A percentile compares a stretch with the other conserved stretches of the same genome.
These are phyloP conservation scores for Colletotrichum gigasporum DNA, from an alignment of 2,329 filamentous ascomycete genomes.

Conservation along the genomic window DNA sequence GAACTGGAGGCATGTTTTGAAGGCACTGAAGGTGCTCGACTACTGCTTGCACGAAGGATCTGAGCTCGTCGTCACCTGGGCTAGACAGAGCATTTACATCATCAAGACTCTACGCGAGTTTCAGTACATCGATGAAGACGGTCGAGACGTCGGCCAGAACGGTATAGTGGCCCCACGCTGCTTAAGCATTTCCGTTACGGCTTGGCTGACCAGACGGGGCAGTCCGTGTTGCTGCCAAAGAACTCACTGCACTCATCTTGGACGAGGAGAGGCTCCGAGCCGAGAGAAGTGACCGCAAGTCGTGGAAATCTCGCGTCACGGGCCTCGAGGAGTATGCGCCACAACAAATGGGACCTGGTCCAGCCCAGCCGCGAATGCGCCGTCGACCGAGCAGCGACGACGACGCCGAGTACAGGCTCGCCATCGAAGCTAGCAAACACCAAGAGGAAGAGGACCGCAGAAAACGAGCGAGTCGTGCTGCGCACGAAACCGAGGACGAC, in stretches of 20 bases:
- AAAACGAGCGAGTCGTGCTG: conserved; percentile 72
- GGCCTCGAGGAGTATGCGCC: conserved; percentile 85
- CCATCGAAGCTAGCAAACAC: conserved; percentile 92
- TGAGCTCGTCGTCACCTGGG: conserved; percentile 96
- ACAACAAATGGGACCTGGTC: conserved; percentile 46
- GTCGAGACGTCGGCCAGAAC: conserved; percentile 94
- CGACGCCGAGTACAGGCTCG: conserved; percentile 88
- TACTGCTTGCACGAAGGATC: conserved; percentile 98
- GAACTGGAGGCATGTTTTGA: conserved; percentile 98
- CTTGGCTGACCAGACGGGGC: conserved; percentile 39
- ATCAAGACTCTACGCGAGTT: conserved; percentile 99
- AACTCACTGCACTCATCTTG: conserved; percentile 88
- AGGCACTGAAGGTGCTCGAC: conserved; percentile 96
- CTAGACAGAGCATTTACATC: conserved; percentile 96
- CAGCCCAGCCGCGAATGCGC: conserved; percentile 49
- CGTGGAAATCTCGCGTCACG: conserved; percentile 96
- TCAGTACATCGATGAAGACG: conserved; percentile 95
- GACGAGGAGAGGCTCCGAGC: conserved; percentile 93
- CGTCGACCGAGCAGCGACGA: conserved; percentile 70
- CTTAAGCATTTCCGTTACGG: no score
- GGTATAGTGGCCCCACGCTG: conserved; percentile 61
- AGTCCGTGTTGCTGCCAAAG: conserved; percentile 97
- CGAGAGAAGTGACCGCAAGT: conserved; percentile 89
- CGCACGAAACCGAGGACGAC: conserved; percentile 73
- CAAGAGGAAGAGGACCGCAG: conserved; percentile 91